Percentiles rank a stretch among this genome's conserved stretches.
phyloP scores from a whole-genome alignment of 2,329 filamentous ascomycete species.

The Fusarium sp. region DNA sequence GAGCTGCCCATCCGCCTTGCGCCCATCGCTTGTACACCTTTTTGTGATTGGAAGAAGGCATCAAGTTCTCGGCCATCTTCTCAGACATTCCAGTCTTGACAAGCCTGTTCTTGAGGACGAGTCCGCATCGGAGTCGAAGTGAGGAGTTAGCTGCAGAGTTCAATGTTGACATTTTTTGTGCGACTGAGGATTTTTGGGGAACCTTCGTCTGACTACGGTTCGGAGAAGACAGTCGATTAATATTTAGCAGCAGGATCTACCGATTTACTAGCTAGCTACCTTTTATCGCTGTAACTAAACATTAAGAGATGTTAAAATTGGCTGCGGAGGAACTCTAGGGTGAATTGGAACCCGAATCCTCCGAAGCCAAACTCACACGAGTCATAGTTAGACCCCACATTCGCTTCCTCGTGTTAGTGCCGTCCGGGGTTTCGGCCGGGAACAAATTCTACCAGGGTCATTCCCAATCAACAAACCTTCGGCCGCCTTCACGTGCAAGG shows the following conservation, averaged over 20 bases:
- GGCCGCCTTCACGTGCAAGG: background rate
- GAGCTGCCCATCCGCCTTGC: background rate
- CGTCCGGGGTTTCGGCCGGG: background rate
- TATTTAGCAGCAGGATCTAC: background rate
- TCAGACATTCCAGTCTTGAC: background rate
- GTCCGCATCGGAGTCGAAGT: background rate
- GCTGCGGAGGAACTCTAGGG: background rate
- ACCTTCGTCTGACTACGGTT: background rate
- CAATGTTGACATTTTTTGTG: background rate
- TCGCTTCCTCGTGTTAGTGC: background rate
- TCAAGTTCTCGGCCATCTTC: background rate
- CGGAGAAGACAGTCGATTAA: background rate
- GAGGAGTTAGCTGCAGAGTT: rapidly evolving
- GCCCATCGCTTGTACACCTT: background rate
- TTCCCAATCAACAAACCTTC: background rate
- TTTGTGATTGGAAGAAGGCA: background rate
- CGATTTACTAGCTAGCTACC: rapidly evolving
- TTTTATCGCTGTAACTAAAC: rapidly evolving
- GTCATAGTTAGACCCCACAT: background rate
- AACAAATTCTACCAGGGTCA: background rate
- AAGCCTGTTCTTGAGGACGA: background rate
- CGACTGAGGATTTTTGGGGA: background rate
- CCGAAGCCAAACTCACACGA: background rate
- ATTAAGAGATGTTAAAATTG: rapidly evolving
- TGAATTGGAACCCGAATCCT: background rate